phyloP scores from a whole-genome alignment of 345 rosid genomes.

The thale cress (Arabidopsis thaliana) region TAIR10.1 NC_003076.8:4921501-4922000 shows the following conservation, averaged over 20 bases:
- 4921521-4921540: slow-evolving; percentile 88
- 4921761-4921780: slow-evolving; percentile 1
- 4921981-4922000: not conserved
- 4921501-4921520: slow-evolving; percentile 92
- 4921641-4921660: slow-evolving; percentile 49
- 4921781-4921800: not conserved
- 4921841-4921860: not conserved
- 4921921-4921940: slow-evolving; percentile 15
- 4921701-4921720: not conserved
- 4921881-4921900: not conserved
- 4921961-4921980: slow-evolving; percentile 29
- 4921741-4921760: slow-evolving; percentile 3
- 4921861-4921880: not conserved
- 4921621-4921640: slow-evolving; percentile 89
- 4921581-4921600: slow-evolving; percentile 87
- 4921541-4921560: slow-evolving; percentile 82
- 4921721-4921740: not conserved
- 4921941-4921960: slow-evolving; percentile 36
- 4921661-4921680: slow-evolving; percentile 8
- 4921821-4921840: not conserved
- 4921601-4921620: slow-evolving; percentile 95
- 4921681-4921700: not conserved
- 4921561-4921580: slow-evolving; percentile 84
- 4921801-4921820: slow-evolving; percentile 5
- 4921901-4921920: slow-evolving; percentile 7